Evolutionary conservation across 2,329 filamentous ascomycete species (phyloP).

Genomic region (Colletotrichum agaves): DNA sequence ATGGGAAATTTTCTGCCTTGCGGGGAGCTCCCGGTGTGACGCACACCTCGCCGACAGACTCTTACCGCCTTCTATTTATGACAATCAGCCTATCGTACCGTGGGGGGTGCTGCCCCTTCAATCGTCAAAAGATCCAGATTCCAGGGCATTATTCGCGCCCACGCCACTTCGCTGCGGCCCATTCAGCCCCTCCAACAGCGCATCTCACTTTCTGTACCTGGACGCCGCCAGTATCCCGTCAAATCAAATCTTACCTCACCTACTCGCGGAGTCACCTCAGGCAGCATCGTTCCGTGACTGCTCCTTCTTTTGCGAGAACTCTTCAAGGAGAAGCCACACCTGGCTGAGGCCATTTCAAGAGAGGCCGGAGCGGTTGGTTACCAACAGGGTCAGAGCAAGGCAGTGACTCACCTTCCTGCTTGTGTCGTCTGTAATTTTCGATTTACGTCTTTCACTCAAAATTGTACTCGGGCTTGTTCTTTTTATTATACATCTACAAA

Average conservation of each 20-base stretch:
- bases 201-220: neutral
- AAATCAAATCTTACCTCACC: neutral
- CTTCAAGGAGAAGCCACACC: constrained; percentile 5
- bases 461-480: neutral
- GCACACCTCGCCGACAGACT: constrained; percentile 17
- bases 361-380: neutral
- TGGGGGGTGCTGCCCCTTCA: constrained; percentile 13
- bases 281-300: constrained; percentile 21
- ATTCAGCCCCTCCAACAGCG: constrained; percentile 16
- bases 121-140: constrained; percentile 2
- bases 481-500: constrained; percentile 3
- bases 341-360: constrained; percentile 22
- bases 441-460: neutral
- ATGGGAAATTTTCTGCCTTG: constrained; percentile 38
- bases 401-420: constrained; percentile 31
- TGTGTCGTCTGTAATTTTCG: constrained; percentile 1
- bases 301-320: constrained; percentile 7
- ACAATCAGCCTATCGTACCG: neutral
- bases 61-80: constrained; percentile 25
- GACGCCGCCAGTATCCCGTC: neutral
- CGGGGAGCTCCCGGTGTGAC: constrained; percentile 33
- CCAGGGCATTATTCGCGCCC: constrained; percentile 2
- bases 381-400: neutral
- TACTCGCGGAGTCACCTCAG: constrained; percentile 4
- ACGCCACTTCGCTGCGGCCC: constrained; percentile 20